phyloP scores from a whole-genome alignment of 805 yeast species.

The Barnettozyma populi region DNA sequence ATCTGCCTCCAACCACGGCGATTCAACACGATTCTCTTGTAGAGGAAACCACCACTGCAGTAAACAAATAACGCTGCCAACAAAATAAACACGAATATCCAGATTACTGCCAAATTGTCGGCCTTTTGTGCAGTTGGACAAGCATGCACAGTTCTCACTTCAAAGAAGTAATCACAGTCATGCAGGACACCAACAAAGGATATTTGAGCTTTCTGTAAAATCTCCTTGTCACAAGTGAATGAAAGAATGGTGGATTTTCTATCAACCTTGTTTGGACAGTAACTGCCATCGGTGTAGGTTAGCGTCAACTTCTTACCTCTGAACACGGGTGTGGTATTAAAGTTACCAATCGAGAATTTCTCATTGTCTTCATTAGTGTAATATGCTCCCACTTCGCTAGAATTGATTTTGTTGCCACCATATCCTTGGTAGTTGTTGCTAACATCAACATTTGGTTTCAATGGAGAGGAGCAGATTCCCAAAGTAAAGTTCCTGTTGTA shows the following conservation, averaged over 20 bases:
- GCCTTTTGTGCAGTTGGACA: conserved; percentile 74
- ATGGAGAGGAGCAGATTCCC: conserved; percentile 63
- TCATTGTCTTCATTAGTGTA: conserved; percentile 43
- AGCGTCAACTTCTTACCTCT: conserved; percentile 67
- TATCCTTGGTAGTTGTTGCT: conserved; percentile 23
- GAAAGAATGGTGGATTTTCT: conserved; percentile 62
- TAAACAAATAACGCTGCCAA: conserved; percentile 37
- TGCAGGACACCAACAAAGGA: conserved; percentile 66
- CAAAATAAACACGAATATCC: conserved; percentile 54
- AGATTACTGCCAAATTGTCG: conserved; percentile 58
- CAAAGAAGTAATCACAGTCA: conserved; percentile 80
- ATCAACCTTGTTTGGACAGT: conserved; percentile 49
- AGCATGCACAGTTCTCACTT: conserved; percentile 78
- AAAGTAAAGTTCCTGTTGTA: conserved; percentile 67
- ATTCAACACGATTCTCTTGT: conserved; percentile 30
- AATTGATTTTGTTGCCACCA: conserved; percentile 24
- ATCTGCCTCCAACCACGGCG: conserved; percentile 33
- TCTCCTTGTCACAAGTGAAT: conserved; percentile 76
- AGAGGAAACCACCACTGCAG: conserved; percentile 37
- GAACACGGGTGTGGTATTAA: conserved; percentile 54
- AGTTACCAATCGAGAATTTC: conserved; percentile 56
- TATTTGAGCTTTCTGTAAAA: conserved; percentile 56
- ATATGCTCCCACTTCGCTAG: conserved; percentile 49
- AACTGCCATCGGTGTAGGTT: conserved; percentile 65
- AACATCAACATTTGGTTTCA: conserved; percentile 25